Percentiles rank a stretch among this genome's conserved stretches.
Conservation (phyloP, 768 basidiomycete species). For the Pleurotus pulmonarius region DNA sequence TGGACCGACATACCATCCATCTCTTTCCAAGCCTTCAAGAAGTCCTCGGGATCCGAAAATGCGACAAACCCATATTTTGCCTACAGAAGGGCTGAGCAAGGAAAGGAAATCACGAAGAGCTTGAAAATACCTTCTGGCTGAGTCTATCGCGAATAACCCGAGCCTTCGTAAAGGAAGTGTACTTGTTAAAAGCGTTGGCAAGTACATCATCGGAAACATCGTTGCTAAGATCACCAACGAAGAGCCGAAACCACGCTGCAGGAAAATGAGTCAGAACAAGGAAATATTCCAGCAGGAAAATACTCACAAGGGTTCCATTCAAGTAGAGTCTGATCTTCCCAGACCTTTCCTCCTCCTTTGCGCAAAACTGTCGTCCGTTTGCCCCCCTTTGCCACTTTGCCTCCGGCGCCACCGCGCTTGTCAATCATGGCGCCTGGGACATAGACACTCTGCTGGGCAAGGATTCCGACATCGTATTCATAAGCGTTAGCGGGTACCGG, state of each 20-base stretch:
- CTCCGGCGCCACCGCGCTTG: constrained; percentile 81
- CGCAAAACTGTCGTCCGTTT: constrained; percentile 92
- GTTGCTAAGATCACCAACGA: constrained; percentile 97
- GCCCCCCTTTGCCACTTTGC: constrained; percentile 83
- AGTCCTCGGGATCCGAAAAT: constrained; percentile 98
- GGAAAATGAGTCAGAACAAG: constrained; percentile 6
- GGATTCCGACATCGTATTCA: constrained; percentile 88
- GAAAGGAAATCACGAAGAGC: background rate
- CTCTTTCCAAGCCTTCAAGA: constrained; percentile 97
- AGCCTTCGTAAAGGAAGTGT: constrained; percentile 90
- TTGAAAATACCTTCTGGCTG: constrained; percentile 74
- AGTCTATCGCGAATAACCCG: constrained; percentile 93
- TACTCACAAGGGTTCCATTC: constrained; percentile 96
- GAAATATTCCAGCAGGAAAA: background rate
- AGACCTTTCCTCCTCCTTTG: constrained; percentile 94
- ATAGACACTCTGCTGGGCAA: constrained; percentile 89
- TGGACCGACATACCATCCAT: constrained; percentile 78
- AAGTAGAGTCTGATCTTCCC: constrained; percentile 96
- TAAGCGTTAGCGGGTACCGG: constrained; percentile 88
- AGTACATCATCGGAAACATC: constrained; percentile 97
- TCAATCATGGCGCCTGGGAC: constrained; percentile 90
- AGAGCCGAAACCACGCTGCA: constrained; percentile 93
- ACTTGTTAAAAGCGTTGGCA: constrained; percentile 89
- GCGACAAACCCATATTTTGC: constrained; percentile 97
- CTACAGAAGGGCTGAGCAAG: constrained; percentile 32